Conservation (phyloP, 176 grass and related monocot genomes). For the Ananas comosus region DNA sequence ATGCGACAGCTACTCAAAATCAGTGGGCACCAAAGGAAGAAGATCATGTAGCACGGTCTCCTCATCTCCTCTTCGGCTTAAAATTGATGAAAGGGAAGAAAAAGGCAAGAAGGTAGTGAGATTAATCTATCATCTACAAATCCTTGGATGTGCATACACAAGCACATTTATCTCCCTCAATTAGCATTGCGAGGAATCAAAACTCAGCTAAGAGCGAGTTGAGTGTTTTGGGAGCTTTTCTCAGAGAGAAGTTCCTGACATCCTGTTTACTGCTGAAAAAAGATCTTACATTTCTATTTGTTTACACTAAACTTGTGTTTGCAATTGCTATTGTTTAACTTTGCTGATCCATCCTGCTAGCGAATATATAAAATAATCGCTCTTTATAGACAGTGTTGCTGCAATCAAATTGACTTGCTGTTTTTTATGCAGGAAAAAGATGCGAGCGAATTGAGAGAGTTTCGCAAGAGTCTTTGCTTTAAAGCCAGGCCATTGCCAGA, state of each 20-base stretch:
- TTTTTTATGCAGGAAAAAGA: slow-evolving; percentile 33
- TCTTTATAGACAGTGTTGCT: not conserved
- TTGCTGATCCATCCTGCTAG: too few relatives aligned
- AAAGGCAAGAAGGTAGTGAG: slow-evolving; percentile 16
- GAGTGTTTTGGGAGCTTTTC: too few relatives aligned
- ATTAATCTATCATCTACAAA: not conserved
- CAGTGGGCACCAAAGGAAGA: slow-evolving; percentile 32
- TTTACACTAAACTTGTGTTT: too few relatives aligned
- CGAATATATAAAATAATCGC: too few relatives aligned
- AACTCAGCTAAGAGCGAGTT: too few relatives aligned
- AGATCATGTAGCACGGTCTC: slow-evolving; percentile 22
- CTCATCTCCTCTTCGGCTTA: slow-evolving; percentile 13
- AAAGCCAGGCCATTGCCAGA: slow-evolving; percentile 44
- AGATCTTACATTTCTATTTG: too few relatives aligned
- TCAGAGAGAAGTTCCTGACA: too few relatives aligned
- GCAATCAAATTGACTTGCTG: not conserved
- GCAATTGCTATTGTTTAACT: too few relatives aligned
- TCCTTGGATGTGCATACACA: not conserved
- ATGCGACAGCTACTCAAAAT: slow-evolving; percentile 37
- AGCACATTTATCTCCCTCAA: not conserved
- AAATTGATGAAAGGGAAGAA: slow-evolving; percentile 25
- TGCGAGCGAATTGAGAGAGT: slow-evolving; percentile 38
- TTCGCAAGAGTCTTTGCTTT: slow-evolving; percentile 33
- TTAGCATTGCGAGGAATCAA: too few relatives aligned
- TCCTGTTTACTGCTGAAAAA: too few relatives aligned